phyloP scores from a whole-genome alignment of 768 basidiomycete species.

The Sutorius australiensis region DNA sequence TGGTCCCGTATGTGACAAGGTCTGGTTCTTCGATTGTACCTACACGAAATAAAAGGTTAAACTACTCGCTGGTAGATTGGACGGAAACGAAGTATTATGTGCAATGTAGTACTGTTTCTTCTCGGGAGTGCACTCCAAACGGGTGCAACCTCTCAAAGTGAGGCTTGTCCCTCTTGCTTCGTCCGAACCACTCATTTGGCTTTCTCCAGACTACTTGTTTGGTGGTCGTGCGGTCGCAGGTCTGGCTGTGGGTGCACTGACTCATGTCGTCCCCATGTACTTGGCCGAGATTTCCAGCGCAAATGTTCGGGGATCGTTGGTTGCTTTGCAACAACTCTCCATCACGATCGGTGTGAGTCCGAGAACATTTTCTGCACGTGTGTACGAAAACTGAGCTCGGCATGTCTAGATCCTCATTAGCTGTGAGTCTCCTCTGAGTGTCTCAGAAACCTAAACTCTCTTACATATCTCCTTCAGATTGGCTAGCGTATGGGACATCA shows the following conservation, averaged over 20 bases:
- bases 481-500: slow-evolving; percentile 32
- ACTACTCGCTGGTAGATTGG: slow-evolving; percentile 19
- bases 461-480: slow-evolving; percentile 17
- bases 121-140: slow-evolving; percentile 31
- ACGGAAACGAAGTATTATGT: slow-evolving; percentile 27
- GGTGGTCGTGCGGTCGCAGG: slow-evolving; percentile 27
- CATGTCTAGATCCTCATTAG: slow-evolving; percentile 28
- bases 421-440: slow-evolving; percentile 16
- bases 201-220: slow-evolving; percentile 24
- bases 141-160: slow-evolving; percentile 26
- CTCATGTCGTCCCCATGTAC: slow-evolving; percentile 32
- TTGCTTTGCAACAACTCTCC: slow-evolving; percentile 34
- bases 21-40: not conserved
- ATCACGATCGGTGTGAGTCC: slow-evolving; percentile 34
- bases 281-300: slow-evolving; percentile 39
- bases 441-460: not conserved
- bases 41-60: not conserved
- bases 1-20: slow-evolving; percentile 32
- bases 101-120: slow-evolving; percentile 27
- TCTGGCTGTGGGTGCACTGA: slow-evolving; percentile 18
- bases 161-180: not conserved
- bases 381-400: not conserved
- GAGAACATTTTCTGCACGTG: not conserved
- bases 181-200: not conserved
- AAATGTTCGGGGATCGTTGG: slow-evolving; percentile 35